A percentile compares a stretch with the other conserved stretches of the same genome.
Conservation (phyloP, 768 basidiomycete species). For the Paxillus ammoniavirescens region DNA sequence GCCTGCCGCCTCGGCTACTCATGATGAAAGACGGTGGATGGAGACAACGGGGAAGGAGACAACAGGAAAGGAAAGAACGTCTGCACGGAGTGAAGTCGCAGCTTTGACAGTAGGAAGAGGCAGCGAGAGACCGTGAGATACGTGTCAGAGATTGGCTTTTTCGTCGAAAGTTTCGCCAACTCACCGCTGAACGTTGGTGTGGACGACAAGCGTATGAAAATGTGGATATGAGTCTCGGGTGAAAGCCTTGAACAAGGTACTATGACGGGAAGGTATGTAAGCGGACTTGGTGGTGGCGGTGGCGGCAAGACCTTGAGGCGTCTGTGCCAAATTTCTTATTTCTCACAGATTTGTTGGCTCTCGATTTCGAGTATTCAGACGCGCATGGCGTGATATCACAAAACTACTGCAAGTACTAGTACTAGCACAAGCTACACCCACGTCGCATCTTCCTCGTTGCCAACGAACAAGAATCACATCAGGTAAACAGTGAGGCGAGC, state of each 20-base stretch:
- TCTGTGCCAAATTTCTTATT: slow-evolving; percentile 5
- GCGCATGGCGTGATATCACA: no score
- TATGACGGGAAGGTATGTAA: slow-evolving; percentile 5
- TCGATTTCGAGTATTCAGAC: not conserved
- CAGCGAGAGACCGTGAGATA: slow-evolving; percentile 5
- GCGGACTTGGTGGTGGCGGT: slow-evolving; percentile 5
- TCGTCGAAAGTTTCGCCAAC: not conserved
- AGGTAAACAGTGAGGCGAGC: not conserved
- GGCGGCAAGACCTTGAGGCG: slow-evolving; percentile 7
- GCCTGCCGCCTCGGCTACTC: slow-evolving; percentile 63
- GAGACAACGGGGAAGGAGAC: not conserved
- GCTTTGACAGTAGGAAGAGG: not conserved
- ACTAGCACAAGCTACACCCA: no score
- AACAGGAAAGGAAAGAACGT: not conserved
- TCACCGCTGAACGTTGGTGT: not conserved
- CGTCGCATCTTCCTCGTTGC: not conserved
- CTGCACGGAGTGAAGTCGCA: not conserved
- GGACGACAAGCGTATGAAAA: not conserved
- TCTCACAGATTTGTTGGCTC: slow-evolving; percentile 16
- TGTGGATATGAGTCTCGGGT: not conserved
- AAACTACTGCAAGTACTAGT: no score
- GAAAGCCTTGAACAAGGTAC: not conserved
- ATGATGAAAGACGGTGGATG: slow-evolving; percentile 32
- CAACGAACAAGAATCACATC: not conserved
- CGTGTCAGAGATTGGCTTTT: slow-evolving; percentile 2